A percentile compares a stretch with the other conserved stretches of the same genome.
phyloP scores from a whole-genome alignment of 2,329 filamentous ascomycete genomes.

The Capronia coronata region DNA sequence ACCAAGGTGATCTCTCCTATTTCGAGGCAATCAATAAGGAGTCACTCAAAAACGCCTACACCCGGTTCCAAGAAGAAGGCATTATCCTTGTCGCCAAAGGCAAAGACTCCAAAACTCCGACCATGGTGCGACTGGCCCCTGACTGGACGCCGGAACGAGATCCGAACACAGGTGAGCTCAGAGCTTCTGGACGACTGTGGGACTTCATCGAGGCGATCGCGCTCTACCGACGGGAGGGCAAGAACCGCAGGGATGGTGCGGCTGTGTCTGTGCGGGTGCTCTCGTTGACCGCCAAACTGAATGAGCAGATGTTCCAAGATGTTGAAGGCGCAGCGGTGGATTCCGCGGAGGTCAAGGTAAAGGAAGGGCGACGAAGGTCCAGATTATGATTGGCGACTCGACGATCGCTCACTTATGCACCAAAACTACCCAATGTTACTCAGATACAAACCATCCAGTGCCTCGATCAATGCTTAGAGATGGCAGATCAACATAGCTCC shows the following conservation, averaged over 20 bases:
- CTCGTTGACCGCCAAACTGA: conserved; percentile 66
- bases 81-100: conserved; percentile 69
- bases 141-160: conserved; percentile 70
- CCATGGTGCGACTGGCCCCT: conserved; percentile 58
- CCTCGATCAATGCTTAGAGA: neutral
- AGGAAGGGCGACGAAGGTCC: conserved; percentile 12
- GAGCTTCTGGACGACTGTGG: conserved; percentile 74
- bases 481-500: neutral
- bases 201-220: conserved; percentile 86
- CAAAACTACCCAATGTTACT: neutral
- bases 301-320: conserved; percentile 60
- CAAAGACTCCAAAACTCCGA: conserved; percentile 45
- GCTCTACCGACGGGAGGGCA: conserved; percentile 75
- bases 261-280: conserved; percentile 81
- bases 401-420: neutral
- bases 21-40: conserved; percentile 35
- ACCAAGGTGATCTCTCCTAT: conserved; percentile 93
- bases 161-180: conserved; percentile 52
- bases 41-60: conserved; percentile 69
- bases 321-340: conserved; percentile 1
- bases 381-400: conserved; percentile 13
- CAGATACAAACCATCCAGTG: neutral
- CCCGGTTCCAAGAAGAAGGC: conserved; percentile 81
- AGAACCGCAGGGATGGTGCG: conserved; percentile 88
- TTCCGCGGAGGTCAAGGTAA: conserved; percentile 2